Percentiles rank a stretch among this genome's conserved stretches.
phyloP scores from a whole-genome alignment of 1,284 basidiomycete species.

The Ustilago loliicola region DNA sequence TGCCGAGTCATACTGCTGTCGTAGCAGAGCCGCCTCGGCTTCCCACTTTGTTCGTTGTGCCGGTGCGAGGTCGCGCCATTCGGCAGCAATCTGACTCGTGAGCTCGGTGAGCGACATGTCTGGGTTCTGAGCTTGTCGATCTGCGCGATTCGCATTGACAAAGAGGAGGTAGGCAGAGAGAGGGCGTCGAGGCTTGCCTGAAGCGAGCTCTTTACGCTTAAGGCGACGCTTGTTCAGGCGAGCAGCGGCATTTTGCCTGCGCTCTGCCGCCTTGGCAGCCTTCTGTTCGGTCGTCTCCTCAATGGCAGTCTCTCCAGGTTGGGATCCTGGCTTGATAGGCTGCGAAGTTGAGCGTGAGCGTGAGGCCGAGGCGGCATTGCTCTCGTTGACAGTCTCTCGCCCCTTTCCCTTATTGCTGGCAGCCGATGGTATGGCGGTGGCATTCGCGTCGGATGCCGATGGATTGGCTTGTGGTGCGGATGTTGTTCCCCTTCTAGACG shows the following conservation, averaged over 20 bases:
- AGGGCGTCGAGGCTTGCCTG: constrained; percentile 43
- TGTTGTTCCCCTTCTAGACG: not conserved
- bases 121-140: constrained; percentile 32
- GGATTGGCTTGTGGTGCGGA: not conserved
- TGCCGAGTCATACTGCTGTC: constrained; percentile 40
- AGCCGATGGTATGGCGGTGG: not conserved
- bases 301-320: not conserved
- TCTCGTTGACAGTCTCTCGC: constrained; percentile 1
- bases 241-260: constrained; percentile 23
- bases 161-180: constrained; percentile 50
- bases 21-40: constrained; percentile 30
- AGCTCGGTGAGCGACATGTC: constrained; percentile 37
- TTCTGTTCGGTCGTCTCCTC: constrained; percentile 21
- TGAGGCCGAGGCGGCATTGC: not conserved
- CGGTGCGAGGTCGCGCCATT: constrained; percentile 40
- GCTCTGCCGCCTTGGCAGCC: constrained; percentile 19
- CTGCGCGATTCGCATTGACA: constrained; percentile 47
- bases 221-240: constrained; percentile 41
- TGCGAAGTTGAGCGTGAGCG: constrained; percentile 6
- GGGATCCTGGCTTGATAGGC: constrained; percentile 16
- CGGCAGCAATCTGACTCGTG: constrained; percentile 44
- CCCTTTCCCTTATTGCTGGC: constrained; percentile 29
- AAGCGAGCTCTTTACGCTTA: constrained; percentile 47
- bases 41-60: constrained; percentile 42
- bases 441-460: not conserved